Base-by-base conservation (phyloP, 2,329 filamentous ascomycete species). In the Talaromyces sp. region DNA sequence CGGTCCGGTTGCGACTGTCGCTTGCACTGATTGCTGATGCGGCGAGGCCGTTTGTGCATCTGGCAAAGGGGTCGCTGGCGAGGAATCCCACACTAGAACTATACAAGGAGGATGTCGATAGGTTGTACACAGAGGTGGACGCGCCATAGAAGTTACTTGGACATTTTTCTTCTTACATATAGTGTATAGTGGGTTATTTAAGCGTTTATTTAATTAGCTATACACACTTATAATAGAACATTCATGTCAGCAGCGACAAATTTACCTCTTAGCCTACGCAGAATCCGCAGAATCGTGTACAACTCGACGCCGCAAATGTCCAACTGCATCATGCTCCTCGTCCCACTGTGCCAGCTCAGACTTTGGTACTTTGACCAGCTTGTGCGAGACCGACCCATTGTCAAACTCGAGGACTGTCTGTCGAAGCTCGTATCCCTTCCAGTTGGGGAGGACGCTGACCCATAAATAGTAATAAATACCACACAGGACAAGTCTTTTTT, bases 381-480 rank as follows among this genome's bases (percentile, higher is more conserved):
- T 69, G 67, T 85, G 81, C 0, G 77, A 79, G 55, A 76, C 72
- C 1, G 78, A 80, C 4, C 79, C 78, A 54, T 81, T 78, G 6
- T 83, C 83, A 10, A 86, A 72, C 0, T 78, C 71, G 0, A 86
- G 60, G 1, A 87, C 71, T 33, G 86, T 82, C 14, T 86, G 82
- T 0, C 85, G 79, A 47, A 87, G 80, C 7, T 73, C 68, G 65
- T 88, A 89, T 0, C 78, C 74, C n/a, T 78, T 75, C 65, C 77
- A 78, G 31, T 76, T 79, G 0, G 87, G 86, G 0, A 89, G 64
- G 1, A 83, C 28, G 54, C 82, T 77, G 64, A 88, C 83, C 84
- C 85, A 89, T 7, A 81, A 60, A 7, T 78, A 73, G 65, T 88
- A 88, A 70, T 89, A 89, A 0, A 84, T 33, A 0, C 71, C 82